These are phyloP conservation scores for Pisolithus albus DNA, from an alignment of 768 basidiomycete species.

Conservation along the genomic window DNA sequence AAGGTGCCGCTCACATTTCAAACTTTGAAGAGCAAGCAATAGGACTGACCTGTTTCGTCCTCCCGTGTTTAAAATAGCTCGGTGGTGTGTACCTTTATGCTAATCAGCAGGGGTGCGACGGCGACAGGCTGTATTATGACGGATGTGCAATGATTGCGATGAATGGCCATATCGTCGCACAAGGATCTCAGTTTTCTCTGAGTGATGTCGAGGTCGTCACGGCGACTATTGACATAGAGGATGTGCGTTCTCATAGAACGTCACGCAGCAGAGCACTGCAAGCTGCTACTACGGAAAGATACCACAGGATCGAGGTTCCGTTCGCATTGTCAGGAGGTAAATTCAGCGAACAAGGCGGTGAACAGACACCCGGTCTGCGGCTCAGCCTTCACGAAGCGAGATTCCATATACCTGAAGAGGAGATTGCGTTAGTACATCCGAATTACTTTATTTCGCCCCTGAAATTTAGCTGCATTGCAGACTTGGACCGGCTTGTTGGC, in stretches of 20 bases:
- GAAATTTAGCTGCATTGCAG: constrained; percentile 34
- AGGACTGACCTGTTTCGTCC: background rate
- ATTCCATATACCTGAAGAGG: constrained; percentile 90
- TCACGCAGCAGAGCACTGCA: constrained; percentile 85
- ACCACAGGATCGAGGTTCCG: constrained; percentile 76
- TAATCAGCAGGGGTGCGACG: constrained; percentile 98
- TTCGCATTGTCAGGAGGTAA: constrained; percentile 75
- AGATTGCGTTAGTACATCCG: constrained; percentile 76
- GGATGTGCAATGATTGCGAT: constrained; percentile 95
- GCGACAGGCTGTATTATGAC: constrained; percentile 96
- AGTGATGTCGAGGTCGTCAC: constrained; percentile 94
- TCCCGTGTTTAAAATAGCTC: constrained; percentile 43
- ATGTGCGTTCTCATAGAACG: constrained; percentile 85
- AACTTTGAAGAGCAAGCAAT: background rate
- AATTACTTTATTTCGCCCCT: background rate
- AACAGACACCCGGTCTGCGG: constrained; percentile 41
- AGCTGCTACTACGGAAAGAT: constrained; percentile 67
- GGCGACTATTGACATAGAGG: constrained; percentile 95
- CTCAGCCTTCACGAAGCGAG: constrained; percentile 32
- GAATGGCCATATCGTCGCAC: constrained; percentile 88
- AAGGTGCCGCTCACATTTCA: constrained; percentile 49
- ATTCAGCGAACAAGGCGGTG: constrained; percentile 55
- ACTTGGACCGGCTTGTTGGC: constrained; percentile 96
- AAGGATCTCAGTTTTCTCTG: constrained; percentile 95
- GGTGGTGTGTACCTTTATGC: constrained; percentile 97